Base-by-base conservation (phyloP, 2,329 filamentous ascomycete genomes). In the Alternaria consortialis region DNA sequence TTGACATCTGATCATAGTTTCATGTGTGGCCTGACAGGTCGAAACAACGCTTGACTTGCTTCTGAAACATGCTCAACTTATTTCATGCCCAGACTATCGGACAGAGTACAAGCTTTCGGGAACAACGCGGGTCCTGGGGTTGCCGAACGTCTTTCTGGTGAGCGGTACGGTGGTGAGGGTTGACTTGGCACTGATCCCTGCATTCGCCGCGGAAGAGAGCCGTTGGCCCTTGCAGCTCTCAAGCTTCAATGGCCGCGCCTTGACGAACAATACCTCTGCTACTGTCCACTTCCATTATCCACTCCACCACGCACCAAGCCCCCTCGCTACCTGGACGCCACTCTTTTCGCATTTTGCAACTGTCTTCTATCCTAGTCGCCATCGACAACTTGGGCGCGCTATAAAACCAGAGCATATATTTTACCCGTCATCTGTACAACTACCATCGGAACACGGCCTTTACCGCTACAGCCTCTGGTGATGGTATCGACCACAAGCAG, bases 401-500 rank as follows among this genome's bases (percentile, higher is more conserved):
- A 37, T 27, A 25, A 13, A 27, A 40, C 7, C n/a, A n/a, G 15
- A 32, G 13, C 51, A 31, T 25, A 32, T 44, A 27, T 20, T 29
- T 44, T 32, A 27, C 40, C 20, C 37, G 37, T 8, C 27, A 43
- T 34, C 39, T 32, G 40, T 12, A 43, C 39, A 11, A 43, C 23
- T 29, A 48, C 29, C 20, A 42, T 39, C 47, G 11, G 36, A 37
- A 36, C 36, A 54, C 48, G 44, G 53, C 36, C 29, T 25, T 40
- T 36, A 40, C 36, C 48, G 11, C 42, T 58, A 40, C 15, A 53
- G 50, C 20, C 34, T 31, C 27, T 52, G 53, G 64, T 37, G 39
- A 78, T 78, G 76, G 73, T 77, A 9, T 73, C 75, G 23, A 69
- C 71, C 25, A 64, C 70, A 34, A 43, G 53, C 44, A 68, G 59